A percentile compares a stretch with the other conserved stretches of the same genome.
These are phyloP conservation scores for Colletotrichum sp. DNA, from an alignment of 2,329 filamentous ascomycete genomes.

Conservation along the genomic window DNA sequence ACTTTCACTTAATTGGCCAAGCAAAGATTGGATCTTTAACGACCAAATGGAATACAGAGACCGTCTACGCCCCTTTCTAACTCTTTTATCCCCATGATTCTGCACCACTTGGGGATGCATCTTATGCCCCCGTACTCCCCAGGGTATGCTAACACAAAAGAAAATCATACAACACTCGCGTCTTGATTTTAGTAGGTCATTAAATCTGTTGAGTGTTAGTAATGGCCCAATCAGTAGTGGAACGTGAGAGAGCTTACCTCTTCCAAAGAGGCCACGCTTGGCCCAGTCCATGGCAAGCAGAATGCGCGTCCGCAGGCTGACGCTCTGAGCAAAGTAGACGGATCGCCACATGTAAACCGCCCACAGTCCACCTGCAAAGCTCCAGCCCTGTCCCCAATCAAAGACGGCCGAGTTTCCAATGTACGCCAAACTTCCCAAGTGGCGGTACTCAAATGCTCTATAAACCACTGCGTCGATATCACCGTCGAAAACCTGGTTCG, in stretches of 20 bases:
- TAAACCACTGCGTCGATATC: conserved; percentile 92
- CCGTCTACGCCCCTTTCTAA: background rate
- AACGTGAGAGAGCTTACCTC: conserved; percentile 67
- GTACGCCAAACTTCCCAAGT: conserved; percentile 91
- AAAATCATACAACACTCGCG: background rate
- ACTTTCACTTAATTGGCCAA: background rate
- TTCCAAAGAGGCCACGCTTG: conserved; percentile 93
- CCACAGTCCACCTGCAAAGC: conserved; percentile 80
- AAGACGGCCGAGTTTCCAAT: conserved; percentile 97
- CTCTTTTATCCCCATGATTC: background rate
- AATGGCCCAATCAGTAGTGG: background rate
- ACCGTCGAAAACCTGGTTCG: conserved; percentile 85
- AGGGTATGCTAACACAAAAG: conserved; percentile 8
- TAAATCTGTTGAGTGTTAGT: conserved; percentile 30
- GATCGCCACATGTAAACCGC: conserved; percentile 96
- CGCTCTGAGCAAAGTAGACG: conserved; percentile 97
- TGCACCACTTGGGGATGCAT: background rate
- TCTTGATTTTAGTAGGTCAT: conserved; percentile 33
- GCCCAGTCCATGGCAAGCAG: conserved; percentile 98
- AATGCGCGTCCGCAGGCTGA: conserved; percentile 86
- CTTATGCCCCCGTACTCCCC: background rate
- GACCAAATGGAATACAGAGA: background rate
- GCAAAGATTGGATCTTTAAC: background rate
- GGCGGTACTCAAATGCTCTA: conserved; percentile 92
- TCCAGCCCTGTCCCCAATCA: conserved; percentile 80